phyloP scores from a whole-genome alignment of 495 filamentous ascomycete species.

The Hypoxylon crocopeplum region DNA sequence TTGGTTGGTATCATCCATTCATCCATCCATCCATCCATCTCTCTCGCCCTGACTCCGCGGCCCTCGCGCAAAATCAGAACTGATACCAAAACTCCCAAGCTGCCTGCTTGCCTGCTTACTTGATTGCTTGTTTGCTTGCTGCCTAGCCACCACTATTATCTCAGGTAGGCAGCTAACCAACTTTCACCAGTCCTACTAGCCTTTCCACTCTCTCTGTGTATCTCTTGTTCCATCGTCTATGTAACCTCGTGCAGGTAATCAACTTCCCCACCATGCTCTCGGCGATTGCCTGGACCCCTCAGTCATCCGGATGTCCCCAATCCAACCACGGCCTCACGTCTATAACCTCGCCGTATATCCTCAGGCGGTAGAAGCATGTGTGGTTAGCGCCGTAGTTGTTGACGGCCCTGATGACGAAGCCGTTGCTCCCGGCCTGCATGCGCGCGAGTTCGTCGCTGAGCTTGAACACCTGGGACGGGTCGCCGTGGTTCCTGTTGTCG shows the following conservation, averaged over 20 bases:
- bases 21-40: neutral
- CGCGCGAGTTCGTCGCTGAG: conserved; percentile 50
- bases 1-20: conserved; percentile 25
- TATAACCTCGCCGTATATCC: conserved; percentile 57
- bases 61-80: neutral
- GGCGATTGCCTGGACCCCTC: no score
- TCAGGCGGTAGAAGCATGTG: conserved; percentile 68
- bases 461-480: conserved; percentile 58
- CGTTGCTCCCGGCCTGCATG: conserved; percentile 44
- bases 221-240: no score
- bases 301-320: no score
- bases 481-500: conserved; percentile 49
- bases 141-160: no score
- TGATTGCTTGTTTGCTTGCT: no score
- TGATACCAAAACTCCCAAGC: conserved; percentile 10
- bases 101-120: no score
- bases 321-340: conserved; percentile 12
- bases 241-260: neutral
- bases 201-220: neutral
- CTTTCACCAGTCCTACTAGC: neutral
- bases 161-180: neutral
- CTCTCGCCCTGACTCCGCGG: neutral
- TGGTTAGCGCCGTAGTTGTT: conserved; percentile 63
- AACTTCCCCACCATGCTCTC: no score
- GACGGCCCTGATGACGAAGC: conserved; percentile 57